Evolutionary conservation across 345 rosid genomes (phyloP).

Genomic region (Rhizophora apiculata): DNA sequence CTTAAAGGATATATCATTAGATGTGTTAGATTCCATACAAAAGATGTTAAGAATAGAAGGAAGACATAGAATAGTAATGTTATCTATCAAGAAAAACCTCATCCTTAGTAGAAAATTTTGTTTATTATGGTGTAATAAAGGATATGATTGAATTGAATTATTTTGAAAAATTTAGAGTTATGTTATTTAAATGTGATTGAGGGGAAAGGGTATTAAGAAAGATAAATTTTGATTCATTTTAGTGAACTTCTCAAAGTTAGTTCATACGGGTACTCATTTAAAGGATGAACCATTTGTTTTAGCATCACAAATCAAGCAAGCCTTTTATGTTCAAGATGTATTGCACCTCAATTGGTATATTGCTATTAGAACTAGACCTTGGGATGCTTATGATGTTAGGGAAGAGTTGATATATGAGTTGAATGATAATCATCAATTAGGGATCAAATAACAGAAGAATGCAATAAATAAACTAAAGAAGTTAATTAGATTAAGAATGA

Average conservation of each 20-base stretch:
- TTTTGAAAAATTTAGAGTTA: too few species aligned
- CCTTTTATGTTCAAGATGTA: neutral
- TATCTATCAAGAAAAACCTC: neutral
- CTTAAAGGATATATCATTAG: too few species aligned
- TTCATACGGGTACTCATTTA: neutral
- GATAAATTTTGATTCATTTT: too few species aligned
- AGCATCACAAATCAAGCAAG: neutral
- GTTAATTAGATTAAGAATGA: neutral
- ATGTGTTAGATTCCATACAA: neutral
- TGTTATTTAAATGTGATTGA: too few species aligned
- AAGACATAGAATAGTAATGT: slow-evolving; percentile 7
- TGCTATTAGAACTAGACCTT: neutral
- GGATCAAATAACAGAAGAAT: neutral
- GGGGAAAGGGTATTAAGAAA: too few species aligned
- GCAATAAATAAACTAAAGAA: neutral
- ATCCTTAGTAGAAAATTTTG: neutral
- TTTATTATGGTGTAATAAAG: slow-evolving; percentile 13
- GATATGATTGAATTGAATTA: too few species aligned
- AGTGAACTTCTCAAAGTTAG: too few species aligned
- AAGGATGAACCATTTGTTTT: neutral
- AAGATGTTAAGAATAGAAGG: neutral
- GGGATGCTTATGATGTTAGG: neutral
- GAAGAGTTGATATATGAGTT: neutral
- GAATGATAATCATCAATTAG: neutral
- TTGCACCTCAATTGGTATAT: neutral